phyloP scores from a whole-genome alignment of 768 basidiomycete genomes.

The Suillus variegatus region DNA sequence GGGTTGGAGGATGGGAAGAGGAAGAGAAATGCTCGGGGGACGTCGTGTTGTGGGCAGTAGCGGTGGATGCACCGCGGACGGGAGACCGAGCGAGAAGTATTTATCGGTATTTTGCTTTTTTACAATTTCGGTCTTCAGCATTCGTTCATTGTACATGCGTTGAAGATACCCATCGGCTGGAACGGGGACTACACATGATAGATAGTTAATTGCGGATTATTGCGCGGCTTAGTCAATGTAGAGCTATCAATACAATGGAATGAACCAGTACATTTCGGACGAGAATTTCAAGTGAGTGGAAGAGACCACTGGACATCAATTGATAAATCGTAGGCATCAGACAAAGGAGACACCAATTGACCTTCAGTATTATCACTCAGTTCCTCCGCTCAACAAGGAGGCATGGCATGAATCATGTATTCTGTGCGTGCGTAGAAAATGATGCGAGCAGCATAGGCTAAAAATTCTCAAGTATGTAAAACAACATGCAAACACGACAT shows the following conservation, averaged over 20 bases:
- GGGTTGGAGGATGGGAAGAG: constrained; percentile 20
- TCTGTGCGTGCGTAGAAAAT: constrained; percentile 10
- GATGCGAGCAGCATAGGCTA: constrained; percentile 11
- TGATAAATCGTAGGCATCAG: too few species aligned
- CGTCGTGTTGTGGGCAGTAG: constrained; percentile 24
- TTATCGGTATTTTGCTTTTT: neutral
- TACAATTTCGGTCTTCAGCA: neutral
- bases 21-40: constrained; percentile 9
- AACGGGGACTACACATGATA: neutral
- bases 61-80: neutral
- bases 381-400: neutral
- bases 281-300: too few species aligned
- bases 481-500: constrained; percentile 10
- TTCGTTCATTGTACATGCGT: neutral
- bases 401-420: constrained; percentile 22
- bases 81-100: neutral
- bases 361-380: neutral
- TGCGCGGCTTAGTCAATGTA: too few species aligned
- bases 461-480: constrained; percentile 15
- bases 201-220: too few species aligned
- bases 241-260: too few species aligned
- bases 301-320: too few species aligned
- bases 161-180: neutral
- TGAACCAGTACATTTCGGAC: too few species aligned
- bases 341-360: neutral